Evolutionary conservation across 164 flowering plant genomes (phyloP).

Genomic region (Hamamelis virginiana): DNA sequence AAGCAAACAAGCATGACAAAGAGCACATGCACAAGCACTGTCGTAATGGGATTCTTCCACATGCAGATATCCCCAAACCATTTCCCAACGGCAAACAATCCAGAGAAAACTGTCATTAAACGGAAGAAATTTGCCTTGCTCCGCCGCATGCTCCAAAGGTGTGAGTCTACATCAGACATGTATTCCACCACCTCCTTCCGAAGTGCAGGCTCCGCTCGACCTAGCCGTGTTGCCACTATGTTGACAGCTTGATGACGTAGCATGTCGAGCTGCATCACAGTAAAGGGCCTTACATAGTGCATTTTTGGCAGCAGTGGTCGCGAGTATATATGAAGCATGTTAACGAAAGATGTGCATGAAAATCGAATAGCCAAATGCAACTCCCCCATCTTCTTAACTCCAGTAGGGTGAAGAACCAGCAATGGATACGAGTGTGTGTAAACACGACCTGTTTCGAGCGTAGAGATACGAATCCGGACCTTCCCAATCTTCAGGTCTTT

Average conservation of each 20-base stretch:
- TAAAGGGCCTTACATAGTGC: conserved; percentile 79
- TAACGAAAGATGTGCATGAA: conserved; percentile 73
- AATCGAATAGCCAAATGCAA: conserved; percentile 86
- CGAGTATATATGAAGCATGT: conserved; percentile 77
- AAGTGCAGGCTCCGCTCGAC: conserved; percentile 87
- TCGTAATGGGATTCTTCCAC: conserved; percentile 88
- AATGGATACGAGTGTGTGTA: conserved; percentile 91
- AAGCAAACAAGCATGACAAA: conserved; percentile 83
- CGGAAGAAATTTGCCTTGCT: conserved; percentile 92
- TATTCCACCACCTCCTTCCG: conserved; percentile 92
- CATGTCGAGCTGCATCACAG: conserved; percentile 70
- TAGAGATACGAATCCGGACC: conserved; percentile 81
- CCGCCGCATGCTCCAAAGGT: conserved; percentile 92
- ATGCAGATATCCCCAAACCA: conserved; percentile 83
- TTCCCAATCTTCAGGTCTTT: conserved; percentile 79
- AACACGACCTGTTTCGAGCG: conserved; percentile 83
- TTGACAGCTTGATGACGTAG: conserved; percentile 81
- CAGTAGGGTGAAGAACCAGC: conserved; percentile 77
- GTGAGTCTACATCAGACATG: conserved; percentile 91
- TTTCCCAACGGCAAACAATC: conserved; percentile 66
- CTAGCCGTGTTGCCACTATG: conserved; percentile 79
- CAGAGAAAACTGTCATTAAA: conserved; percentile 76
- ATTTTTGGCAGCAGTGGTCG: conserved; percentile 82
- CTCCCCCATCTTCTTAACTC: conserved; percentile 94
- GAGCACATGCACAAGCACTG: conserved; percentile 81